Conservation (phyloP, 1,139 yeast genomes). For the Candida dubliniensis region DNA sequence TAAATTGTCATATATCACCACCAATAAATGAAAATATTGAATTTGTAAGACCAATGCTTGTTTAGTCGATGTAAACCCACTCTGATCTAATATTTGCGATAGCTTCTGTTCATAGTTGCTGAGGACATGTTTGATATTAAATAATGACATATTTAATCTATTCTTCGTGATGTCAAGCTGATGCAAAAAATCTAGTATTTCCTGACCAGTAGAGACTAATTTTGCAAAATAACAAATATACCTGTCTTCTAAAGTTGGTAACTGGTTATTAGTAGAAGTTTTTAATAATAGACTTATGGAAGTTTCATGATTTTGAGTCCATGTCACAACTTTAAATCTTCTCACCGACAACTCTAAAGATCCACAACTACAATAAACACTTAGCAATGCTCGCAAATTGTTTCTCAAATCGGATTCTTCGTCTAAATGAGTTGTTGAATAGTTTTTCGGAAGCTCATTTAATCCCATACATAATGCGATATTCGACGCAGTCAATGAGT, state of each 20-base stretch:
- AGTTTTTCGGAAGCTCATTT: constrained; percentile 33
- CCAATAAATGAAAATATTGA: constrained; percentile 47
- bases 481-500: constrained; percentile 44
- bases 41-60: constrained; percentile 35
- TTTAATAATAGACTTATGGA: constrained; percentile 33
- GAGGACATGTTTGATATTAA: constrained; percentile 12
- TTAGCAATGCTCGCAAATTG: constrained; percentile 41
- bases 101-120: constrained; percentile 25
- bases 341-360: constrained; percentile 51
- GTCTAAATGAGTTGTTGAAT: constrained; percentile 18
- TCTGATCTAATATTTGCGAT: constrained; percentile 21
- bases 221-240: constrained; percentile 41
- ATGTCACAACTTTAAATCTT: constrained; percentile 46
- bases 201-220: constrained; percentile 45
- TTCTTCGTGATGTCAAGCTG: constrained; percentile 8
- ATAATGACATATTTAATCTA: constrained; percentile 1
- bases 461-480: constrained; percentile 50
- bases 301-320: constrained; percentile 46
- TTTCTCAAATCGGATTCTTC: constrained; percentile 38
- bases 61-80: constrained; percentile 28
- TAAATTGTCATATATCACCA: constrained; percentile 51
- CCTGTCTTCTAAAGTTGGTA: constrained; percentile 30
- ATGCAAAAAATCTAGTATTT: constrained; percentile 33
- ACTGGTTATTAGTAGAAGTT: constrained; percentile 20
- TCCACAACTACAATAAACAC: constrained; percentile 52